phyloP scores from a whole-genome alignment of 768 basidiomycete species.

The Polyporus arcularius region DNA sequence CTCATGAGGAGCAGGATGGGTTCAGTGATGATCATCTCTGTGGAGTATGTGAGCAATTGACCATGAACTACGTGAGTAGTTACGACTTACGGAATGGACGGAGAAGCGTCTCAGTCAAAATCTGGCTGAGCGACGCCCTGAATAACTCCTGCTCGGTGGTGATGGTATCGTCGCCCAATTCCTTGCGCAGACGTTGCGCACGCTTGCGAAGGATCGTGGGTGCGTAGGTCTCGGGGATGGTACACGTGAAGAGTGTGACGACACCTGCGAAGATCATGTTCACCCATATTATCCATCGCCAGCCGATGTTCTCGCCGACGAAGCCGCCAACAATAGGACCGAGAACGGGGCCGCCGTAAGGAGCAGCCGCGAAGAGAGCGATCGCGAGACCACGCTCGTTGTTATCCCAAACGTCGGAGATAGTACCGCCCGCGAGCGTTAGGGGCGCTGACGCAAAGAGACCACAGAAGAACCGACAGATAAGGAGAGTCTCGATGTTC shows the following conservation, averaged over 20 bases:
- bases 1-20: slow-evolving; percentile 47
- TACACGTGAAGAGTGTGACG: slow-evolving; percentile 27
- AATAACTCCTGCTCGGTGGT: slow-evolving; percentile 45
- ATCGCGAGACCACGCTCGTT: slow-evolving; percentile 43
- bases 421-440: slow-evolving; percentile 37
- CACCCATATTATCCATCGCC: slow-evolving; percentile 42
- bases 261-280: slow-evolving; percentile 44
- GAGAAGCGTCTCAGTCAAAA: slow-evolving; percentile 41
- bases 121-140: slow-evolving; percentile 34
- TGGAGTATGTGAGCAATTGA: background rate
- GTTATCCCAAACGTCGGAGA: slow-evolving; percentile 40
- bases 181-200: slow-evolving; percentile 39
- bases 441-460: slow-evolving; percentile 40
- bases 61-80: background rate
- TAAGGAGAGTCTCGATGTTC: slow-evolving; percentile 42
- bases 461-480: slow-evolving; percentile 45
- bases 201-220: slow-evolving; percentile 43
- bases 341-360: slow-evolving; percentile 45
- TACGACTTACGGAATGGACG: slow-evolving; percentile 39
- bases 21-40: slow-evolving; percentile 45
- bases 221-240: slow-evolving; percentile 51
- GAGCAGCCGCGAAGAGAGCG: slow-evolving; percentile 42
- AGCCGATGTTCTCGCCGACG: slow-evolving; percentile 42
- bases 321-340: slow-evolving; percentile 58
- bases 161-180: slow-evolving; percentile 35